Evolutionary conservation across 345 rosid genomes (phyloP), one percentile per base, ranked within the genome.

Genomic region (Leavenworthia alabamica): DNA sequence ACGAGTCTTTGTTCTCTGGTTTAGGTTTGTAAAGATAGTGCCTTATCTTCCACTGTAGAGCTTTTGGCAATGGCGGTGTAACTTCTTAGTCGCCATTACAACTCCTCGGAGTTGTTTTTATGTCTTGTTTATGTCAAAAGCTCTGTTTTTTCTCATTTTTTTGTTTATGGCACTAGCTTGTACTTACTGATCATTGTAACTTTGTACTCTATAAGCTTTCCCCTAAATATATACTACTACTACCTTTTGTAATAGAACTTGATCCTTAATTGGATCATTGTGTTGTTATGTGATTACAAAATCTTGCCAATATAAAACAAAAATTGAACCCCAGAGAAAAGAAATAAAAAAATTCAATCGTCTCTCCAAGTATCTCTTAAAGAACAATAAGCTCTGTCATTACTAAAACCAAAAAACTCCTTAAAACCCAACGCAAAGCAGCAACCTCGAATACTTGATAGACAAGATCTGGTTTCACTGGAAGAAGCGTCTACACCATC

Each of bases 11-110:
- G 66, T 72, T 58, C 56, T 64, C 4, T 72, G 56, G 64, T 64
- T 35, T 43, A 41, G 59, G 71, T 35, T 7, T 19, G 43, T 49
- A 37, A 37, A 37, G 56, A 6, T 64, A 12, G 66, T 51, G 71
- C 66, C 66, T 64, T 26, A 23, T 57, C 36, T 51, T 23, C 69
- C 23, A 20, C 23, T 50, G 19, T 51, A 51, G 75, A 72, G 75
- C 67, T 72, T 64, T 72, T 65, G 75, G 75, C 66, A 51, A 44
- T 64, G 75, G 71, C 71, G 66, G 60, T 64, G 29, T 71, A 71
- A 42, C 66, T 51, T 72, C 41, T 43, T 71, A 49, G 24, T 40
- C 66, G 75, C 66, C 71, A 64, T 72, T 51, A 72, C 71, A 64
- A 6, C 71, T 51, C 50, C 20, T 57, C 10, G 55, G 55, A 71